Evolutionary conservation across 2,329 filamentous ascomycete genomes (phyloP).

Genomic region (Arthrobotrys megalospora): DNA sequence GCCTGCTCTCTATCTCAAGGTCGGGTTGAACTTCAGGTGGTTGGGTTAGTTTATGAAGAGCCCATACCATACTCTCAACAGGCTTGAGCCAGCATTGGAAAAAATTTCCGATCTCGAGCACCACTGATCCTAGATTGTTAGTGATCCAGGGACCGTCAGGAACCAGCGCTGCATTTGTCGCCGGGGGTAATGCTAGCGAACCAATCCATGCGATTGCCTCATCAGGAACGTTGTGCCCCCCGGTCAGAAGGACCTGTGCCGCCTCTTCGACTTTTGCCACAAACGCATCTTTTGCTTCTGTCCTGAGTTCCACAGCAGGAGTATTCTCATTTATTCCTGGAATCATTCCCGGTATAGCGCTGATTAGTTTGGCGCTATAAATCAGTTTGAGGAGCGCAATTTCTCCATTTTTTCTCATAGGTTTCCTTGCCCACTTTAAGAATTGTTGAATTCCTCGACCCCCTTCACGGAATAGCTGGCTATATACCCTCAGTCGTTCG

Average conservation of each 20-base stretch:
- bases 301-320: not conserved
- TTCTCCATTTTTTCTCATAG: not conserved
- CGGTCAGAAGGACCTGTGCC: not conserved
- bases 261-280: not conserved
- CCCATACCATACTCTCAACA: not conserved
- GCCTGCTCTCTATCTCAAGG: not conserved
- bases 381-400: not conserved
- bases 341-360: not conserved
- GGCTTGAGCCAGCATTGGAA: not conserved
- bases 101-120: not conserved
- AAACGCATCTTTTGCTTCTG: not conserved
- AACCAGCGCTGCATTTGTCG: not conserved
- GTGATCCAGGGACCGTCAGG: not conserved
- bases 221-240: not conserved
- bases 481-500: not conserved
- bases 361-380: not conserved
- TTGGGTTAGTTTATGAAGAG: not conserved
- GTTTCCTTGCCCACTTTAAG: not conserved
- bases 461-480: not conserved
- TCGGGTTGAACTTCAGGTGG: not conserved
- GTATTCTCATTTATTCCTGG: not conserved
- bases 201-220: not conserved
- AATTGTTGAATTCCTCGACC: not conserved
- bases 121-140: not conserved
- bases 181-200: not conserved